Base-by-base conservation (phyloP, 1,284 basidiomycete species). In the Ceratobasidium sp. region DNA sequence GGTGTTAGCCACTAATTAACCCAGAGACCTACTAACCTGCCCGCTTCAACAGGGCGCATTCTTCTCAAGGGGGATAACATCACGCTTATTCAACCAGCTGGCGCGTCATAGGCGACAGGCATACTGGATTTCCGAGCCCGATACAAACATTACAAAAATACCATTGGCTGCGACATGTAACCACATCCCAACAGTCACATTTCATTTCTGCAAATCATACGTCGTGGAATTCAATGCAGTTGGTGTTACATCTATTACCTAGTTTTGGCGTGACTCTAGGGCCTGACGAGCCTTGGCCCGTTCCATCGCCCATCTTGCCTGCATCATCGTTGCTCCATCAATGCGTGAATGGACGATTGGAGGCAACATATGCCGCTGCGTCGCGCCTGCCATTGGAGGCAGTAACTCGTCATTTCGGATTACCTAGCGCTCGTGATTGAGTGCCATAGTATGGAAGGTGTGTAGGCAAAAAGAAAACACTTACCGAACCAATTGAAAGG, bases 1-100 rank as follows among this genome's bases (percentile, higher is more conserved):
- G 64, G 87, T 32, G 44, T 46, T 50, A 16, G 18, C 47, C 21
- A 16, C 7, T n/a, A 30, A 30, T 72, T 28, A 46, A 63, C 11
- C 16, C 21, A n/a, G 8, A n/a, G n/a, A n/a, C n/a, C 67, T 46
- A 61, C 28, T 47, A 32, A 72, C 62, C 61, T 72, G 61, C 50
- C 46, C 23, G 18, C 3, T 46, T 55, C 32, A 57, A 14, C 78
- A 98, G 96, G 95, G 44, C 94, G 95, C 72, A 93, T 98, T 80
- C 85, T 98, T 76, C 85, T 98, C 76, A 98, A 98, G 83, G 96
- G 96, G 76, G 96, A 98, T 82, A 98, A 96, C 81, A 98, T 98
- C 79, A 97, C 96, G 35, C 88, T 96, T 66, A 96, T 98, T 79
- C 94, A 97, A 81, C 92, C 83, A 30, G 73, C 74, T 23, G 64